A percentile compares a stretch with the other conserved stretches of the same genome.
phyloP scores from a whole-genome alignment of 768 basidiomycete genomes.

The Fibroporia radiculosa region DNA sequence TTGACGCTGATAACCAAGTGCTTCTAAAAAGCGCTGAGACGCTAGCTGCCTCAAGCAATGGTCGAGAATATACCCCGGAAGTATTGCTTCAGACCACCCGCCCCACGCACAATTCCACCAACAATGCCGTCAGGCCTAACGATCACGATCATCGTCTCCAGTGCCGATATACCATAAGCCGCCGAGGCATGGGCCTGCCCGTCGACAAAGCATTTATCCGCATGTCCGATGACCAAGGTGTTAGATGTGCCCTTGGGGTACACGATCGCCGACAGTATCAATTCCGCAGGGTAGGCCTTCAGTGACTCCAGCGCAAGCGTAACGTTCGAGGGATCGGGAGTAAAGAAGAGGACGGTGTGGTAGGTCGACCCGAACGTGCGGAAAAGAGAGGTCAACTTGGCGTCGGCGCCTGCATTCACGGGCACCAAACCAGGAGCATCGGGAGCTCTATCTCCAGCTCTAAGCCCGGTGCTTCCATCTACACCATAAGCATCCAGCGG shows the following conservation, averaged over 20 bases:
- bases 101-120: background rate
- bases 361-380: conserved; percentile 17
- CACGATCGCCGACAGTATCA: background rate
- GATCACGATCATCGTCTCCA: background rate
- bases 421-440: conserved; percentile 28
- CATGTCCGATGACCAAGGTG: background rate
- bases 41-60: too few species aligned
- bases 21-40: too few species aligned
- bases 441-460: conserved; percentile 41
- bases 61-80: background rate
- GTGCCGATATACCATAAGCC: background rate
- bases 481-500: conserved; percentile 3
- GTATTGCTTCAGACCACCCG: background rate
- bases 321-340: background rate
- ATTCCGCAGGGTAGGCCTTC: background rate
- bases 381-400: conserved; percentile 19
- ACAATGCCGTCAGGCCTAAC: conserved; percentile 2
- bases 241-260: background rate
- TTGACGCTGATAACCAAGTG: too few species aligned
- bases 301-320: background rate
- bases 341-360: conserved; percentile 28
- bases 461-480: conserved; percentile 8
- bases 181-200: background rate
- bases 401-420: background rate
- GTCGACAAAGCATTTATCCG: background rate